Percentiles rank a stretch among this genome's conserved stretches.
Evolutionary conservation across 2,329 filamentous ascomycete genomes (phyloP).

Genomic region (Colletotrichum eleusines): DNA sequence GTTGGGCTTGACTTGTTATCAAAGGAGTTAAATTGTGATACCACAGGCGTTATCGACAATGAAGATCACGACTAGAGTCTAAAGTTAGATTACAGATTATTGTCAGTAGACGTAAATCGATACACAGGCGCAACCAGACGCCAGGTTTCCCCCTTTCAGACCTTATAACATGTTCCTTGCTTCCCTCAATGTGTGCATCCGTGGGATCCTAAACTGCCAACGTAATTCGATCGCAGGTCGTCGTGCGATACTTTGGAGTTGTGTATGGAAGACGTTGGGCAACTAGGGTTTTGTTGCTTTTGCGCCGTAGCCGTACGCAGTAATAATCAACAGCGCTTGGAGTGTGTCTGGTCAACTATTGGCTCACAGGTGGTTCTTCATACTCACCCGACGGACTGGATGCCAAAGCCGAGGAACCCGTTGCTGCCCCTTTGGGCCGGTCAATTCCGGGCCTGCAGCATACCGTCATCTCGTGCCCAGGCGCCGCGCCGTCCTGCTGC

Average conservation of each 20-base stretch:
- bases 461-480: slow-evolving; percentile 24
- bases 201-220: not conserved
- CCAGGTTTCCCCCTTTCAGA: not conserved
- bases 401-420: not conserved
- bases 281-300: not conserved
- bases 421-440: slow-evolving; percentile 6
- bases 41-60: slow-evolving; percentile 30
- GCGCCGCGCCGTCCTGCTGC: slow-evolving; percentile 23
- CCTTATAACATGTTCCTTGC: not conserved
- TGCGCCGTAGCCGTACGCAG: not conserved
- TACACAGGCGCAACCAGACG: slow-evolving; percentile 21
- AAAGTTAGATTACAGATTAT: not conserved
- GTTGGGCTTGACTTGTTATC: not conserved
- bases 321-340: not conserved
- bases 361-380: not conserved
- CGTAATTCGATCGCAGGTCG: not conserved
- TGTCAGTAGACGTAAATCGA: not conserved
- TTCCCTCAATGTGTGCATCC: not conserved
- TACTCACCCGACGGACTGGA: slow-evolving; percentile 5
- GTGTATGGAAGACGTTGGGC: not conserved
- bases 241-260: not conserved
- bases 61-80: slow-evolving; percentile 8
- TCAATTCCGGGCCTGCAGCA: slow-evolving; percentile 25
- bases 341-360: not conserved
- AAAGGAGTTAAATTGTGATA: slow-evolving; percentile 30